Percentiles rank a stretch among this genome's conserved stretches.
Conservation (phyloP, 306 rosid species). For the Gleditsia sinensis region DNA sequence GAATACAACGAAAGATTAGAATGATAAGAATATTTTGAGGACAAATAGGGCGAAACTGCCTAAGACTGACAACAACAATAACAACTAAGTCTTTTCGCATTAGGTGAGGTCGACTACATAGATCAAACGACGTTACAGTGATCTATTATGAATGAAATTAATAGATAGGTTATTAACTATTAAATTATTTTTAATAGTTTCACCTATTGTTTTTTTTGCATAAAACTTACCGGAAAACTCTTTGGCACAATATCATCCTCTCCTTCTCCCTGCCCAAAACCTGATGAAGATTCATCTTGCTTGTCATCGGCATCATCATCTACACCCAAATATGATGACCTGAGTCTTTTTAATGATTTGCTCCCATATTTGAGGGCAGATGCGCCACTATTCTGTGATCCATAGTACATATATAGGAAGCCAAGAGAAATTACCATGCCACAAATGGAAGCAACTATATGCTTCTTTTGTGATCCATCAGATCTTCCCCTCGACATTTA, state of each 20-base stretch:
- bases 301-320: conserved; percentile 40
- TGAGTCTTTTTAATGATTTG: conserved; percentile 46
- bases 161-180: too few species aligned
- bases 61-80: too few species aligned
- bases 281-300: conserved; percentile 40
- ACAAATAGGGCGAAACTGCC: neutral
- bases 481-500: conserved; percentile 52
- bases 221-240: conserved; percentile 43
- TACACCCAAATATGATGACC: conserved; percentile 47
- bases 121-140: too few species aligned
- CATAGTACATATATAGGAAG: conserved; percentile 37
- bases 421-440: conserved; percentile 37
- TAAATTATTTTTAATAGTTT: too few species aligned
- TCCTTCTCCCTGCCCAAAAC: conserved; percentile 29
- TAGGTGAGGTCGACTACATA: too few species aligned
- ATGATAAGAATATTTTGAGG: neutral
- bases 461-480: conserved; percentile 51
- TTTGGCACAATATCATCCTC: conserved; percentile 36
- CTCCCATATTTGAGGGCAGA: conserved; percentile 43
- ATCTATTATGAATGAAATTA: too few species aligned
- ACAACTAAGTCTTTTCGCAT: too few species aligned
- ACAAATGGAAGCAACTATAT: conserved; percentile 43
- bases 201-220: too few species aligned
- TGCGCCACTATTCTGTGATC: conserved; percentile 36
- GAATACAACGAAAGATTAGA: neutral